Evolutionary conservation across 1,139 yeast species (phyloP).

Genomic region (Magnusiomyces clavatus): DNA sequence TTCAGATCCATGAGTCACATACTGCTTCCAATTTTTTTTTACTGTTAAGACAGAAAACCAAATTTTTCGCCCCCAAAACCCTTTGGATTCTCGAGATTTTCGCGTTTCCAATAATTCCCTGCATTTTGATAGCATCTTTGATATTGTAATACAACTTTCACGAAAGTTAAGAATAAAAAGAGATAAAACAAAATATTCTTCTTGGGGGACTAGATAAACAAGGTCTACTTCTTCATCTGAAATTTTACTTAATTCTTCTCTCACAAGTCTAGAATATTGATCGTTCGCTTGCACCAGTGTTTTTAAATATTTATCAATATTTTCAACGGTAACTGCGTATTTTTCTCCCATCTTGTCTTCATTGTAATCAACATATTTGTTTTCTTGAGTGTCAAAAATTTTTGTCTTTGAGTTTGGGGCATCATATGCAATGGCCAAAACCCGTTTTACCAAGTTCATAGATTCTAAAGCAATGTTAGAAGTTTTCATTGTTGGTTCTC

Average conservation of each 20-base stretch:
- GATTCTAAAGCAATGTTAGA: not conserved
- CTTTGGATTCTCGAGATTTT: conserved; percentile 29
- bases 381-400: not conserved
- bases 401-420: not conserved
- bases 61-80: conserved; percentile 34
- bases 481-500: not conserved
- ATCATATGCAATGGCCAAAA: conserved; percentile 1
- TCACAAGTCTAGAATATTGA: conserved; percentile 27
- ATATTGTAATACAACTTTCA: conserved; percentile 33
- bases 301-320: conserved; percentile 27
- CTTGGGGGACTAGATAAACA: conserved; percentile 36
- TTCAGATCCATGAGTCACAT: conserved; percentile 27
- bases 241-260: conserved; percentile 18
- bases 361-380: not conserved
- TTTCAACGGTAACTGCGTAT: conserved; percentile 17
- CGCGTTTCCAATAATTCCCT: conserved; percentile 31
- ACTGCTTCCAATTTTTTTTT: conserved; percentile 30
- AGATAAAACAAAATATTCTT: conserved; percentile 42
- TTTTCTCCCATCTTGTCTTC: not conserved
- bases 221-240: conserved; percentile 10
- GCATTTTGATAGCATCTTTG: conserved; percentile 31
- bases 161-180: conserved; percentile 42
- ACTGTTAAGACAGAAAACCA: conserved; percentile 39
- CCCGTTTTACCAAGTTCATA: not conserved
- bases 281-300: conserved; percentile 29